Evolutionary conservation across 2,329 filamentous ascomycete species (phyloP).

Genomic region (Cordyceps javanica): DNA sequence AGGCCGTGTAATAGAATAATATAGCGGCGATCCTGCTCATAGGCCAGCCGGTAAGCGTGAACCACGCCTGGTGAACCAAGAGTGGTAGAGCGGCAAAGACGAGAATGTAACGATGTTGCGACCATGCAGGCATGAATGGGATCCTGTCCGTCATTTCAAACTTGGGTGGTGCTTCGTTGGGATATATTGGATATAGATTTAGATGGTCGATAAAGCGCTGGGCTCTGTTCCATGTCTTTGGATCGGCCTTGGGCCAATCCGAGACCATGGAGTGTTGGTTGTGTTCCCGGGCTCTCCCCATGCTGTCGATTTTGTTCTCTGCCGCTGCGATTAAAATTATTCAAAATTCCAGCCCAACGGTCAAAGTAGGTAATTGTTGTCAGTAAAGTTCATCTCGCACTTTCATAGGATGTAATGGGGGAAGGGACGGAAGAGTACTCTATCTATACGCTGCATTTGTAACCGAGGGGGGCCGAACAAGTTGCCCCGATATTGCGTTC

Average conservation of each 20-base stretch:
- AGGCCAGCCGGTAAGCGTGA: slow-evolving; percentile 12
- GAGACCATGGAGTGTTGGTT: slow-evolving; percentile 18
- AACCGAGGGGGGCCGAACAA: neutral
- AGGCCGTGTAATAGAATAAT: slow-evolving; percentile 24
- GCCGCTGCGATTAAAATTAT: neutral
- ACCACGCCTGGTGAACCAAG: slow-evolving; percentile 19
- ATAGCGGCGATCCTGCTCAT: slow-evolving; percentile 9
- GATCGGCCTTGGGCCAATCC: slow-evolving; percentile 16
- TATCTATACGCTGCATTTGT: slow-evolving; percentile 35
- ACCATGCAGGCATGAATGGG: slow-evolving; percentile 23
- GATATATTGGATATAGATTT: slow-evolving; percentile 14
- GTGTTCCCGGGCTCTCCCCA: slow-evolving; percentile 6
- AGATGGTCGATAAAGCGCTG: slow-evolving; percentile 16
- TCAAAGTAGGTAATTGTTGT: neutral
- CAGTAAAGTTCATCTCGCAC: neutral
- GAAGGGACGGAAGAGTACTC: neutral
- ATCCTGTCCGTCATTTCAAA: slow-evolving; percentile 27
- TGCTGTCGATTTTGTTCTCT: neutral
- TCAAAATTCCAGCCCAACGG: too few relatives aligned
- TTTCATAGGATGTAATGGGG: neutral
- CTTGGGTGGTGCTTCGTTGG: slow-evolving; percentile 20
- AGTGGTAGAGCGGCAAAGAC: slow-evolving; percentile 22
- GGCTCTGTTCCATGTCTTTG: slow-evolving; percentile 15
- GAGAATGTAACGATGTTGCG: slow-evolving; percentile 26
- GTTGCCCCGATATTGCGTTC: neutral